A percentile compares a stretch with the other conserved stretches of the same genome.
phyloP scores from a whole-genome alignment of 768 basidiomycete genomes.

The Thelephora aurantiotincta region DNA sequence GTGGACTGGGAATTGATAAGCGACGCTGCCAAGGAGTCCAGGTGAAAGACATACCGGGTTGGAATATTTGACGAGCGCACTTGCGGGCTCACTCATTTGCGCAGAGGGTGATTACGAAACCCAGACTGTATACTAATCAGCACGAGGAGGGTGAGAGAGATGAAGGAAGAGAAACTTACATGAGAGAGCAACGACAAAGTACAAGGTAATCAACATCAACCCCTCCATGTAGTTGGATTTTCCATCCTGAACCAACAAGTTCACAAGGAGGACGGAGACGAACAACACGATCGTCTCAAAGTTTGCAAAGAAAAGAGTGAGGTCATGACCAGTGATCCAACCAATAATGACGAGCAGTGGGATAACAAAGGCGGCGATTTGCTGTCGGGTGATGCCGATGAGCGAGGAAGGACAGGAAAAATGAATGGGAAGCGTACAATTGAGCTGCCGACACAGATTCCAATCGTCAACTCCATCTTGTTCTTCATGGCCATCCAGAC shows the following conservation, averaged over 20 bases:
- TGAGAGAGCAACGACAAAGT: slow-evolving; percentile 68
- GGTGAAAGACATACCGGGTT: too few relatives aligned
- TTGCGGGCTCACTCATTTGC: too few relatives aligned
- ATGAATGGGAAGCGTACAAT: slow-evolving; percentile 30
- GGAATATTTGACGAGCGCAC: too few relatives aligned
- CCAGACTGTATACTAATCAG: slow-evolving; percentile 21
- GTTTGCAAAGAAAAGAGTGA: slow-evolving; percentile 74
- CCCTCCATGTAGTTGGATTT: slow-evolving; percentile 92
- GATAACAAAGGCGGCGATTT: slow-evolving; percentile 79
- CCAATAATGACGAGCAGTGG: slow-evolving; percentile 81
- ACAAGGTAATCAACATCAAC: slow-evolving; percentile 59
- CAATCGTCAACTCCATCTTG: slow-evolving; percentile 63
- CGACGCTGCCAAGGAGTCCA: neutral
- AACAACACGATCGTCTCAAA: slow-evolving; percentile 85
- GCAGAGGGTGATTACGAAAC: slow-evolving; percentile 20
- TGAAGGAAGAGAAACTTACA: slow-evolving; percentile 30
- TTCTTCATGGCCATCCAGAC: slow-evolving; percentile 83
- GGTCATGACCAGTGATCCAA: slow-evolving; percentile 63
- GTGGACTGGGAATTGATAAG: neutral
- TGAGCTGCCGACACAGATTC: slow-evolving; percentile 68
- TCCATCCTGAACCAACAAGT: slow-evolving; percentile 75
- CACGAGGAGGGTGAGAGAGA: neutral
- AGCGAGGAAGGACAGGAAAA: neutral
- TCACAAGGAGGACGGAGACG: slow-evolving; percentile 78
- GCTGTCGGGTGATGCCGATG: slow-evolving; percentile 23